A percentile compares a stretch with the other conserved stretches of the same genome.
phyloP scores from a whole-genome alignment of 176 grass and related monocot species.

The Oryza meridionalis region DNA sequence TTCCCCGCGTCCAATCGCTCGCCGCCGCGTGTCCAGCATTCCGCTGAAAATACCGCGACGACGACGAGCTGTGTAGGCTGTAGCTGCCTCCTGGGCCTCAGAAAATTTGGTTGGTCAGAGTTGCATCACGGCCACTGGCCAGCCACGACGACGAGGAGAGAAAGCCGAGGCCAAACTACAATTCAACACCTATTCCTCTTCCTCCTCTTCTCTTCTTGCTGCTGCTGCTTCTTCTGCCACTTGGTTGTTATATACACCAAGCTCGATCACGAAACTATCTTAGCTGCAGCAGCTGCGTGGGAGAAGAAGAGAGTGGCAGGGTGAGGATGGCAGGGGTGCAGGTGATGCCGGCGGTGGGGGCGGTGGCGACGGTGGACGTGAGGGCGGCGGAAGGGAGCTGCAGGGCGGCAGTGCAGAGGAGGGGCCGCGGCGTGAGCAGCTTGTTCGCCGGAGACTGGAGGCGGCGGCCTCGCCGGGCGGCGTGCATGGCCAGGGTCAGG shows the following conservation, averaged over 20 bases:
- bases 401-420: neutral
- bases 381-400: conserved; percentile 7
- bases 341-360: conserved; percentile 44
- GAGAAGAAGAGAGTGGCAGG: neutral
- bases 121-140: neutral
- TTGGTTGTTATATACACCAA: neutral
- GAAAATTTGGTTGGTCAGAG: conserved; percentile 46
- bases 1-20: neutral
- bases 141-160: neutral
- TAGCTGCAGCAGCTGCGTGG: neutral
- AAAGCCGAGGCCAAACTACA: neutral
- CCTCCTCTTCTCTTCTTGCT: neutral
- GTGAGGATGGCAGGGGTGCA: conserved; percentile 39
- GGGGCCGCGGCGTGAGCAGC: neutral
- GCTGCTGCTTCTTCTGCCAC: conserved; percentile 3
- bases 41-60: neutral
- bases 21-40: neutral
- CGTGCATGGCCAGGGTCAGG: conserved; percentile 36
- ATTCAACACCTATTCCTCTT: conserved; percentile 21
- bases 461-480: conserved; percentile 42
- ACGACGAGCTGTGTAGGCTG: conserved; percentile 4
- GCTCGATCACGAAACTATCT: neutral
- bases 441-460: conserved; percentile 35
- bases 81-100: conserved; percentile 34
- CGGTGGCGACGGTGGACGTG: conserved; percentile 29